These are phyloP conservation scores for Capsicum chinense DNA, from an alignment of 257 asterid genomes.

Conservation along the genomic window DNA sequence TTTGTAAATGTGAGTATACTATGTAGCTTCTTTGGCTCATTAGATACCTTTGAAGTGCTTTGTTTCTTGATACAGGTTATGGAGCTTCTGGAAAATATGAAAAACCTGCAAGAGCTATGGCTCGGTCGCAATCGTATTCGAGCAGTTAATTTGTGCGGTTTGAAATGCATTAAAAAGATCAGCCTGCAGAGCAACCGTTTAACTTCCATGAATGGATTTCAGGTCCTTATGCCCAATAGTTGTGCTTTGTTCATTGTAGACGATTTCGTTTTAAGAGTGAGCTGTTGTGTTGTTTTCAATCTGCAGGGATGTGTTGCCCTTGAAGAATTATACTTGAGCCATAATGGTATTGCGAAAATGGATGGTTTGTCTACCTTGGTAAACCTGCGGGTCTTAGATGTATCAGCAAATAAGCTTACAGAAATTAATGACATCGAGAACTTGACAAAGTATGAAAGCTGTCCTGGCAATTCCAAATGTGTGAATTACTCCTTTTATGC, in stretches of 20 bases:
- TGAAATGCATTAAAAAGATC: constrained; percentile 87
- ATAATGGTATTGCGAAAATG: constrained; percentile 88
- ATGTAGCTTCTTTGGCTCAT: constrained; percentile 16
- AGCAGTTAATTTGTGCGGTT: constrained; percentile 77
- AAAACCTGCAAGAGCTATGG: constrained; percentile 89
- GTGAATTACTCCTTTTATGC: background rate
- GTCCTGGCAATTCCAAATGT: constrained; percentile 5
- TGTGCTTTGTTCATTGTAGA: background rate
- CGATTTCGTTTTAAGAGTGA: background rate
- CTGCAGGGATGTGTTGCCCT: constrained; percentile 82
- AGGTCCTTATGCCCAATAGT: constrained; percentile 51
- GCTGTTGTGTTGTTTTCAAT: constrained; percentile 26
- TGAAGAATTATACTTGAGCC: constrained; percentile 96
- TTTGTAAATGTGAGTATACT: background rate
- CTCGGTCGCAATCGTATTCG: constrained; percentile 96
- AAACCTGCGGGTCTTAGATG: constrained; percentile 90
- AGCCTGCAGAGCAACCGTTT: constrained; percentile 98
- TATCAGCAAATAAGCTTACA: constrained; percentile 86
- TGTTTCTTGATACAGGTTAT: constrained; percentile 61
- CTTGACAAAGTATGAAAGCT: constrained; percentile 56
- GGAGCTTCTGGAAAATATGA: constrained; percentile 74
- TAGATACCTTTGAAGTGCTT: constrained; percentile 28
- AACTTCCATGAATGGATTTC: constrained; percentile 79
- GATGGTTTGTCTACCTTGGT: constrained; percentile 83
- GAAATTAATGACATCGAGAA: constrained; percentile 65